Conservation (phyloP, 495 filamentous ascomycete species). For the Parathielavia hyrcaniae region DNA sequence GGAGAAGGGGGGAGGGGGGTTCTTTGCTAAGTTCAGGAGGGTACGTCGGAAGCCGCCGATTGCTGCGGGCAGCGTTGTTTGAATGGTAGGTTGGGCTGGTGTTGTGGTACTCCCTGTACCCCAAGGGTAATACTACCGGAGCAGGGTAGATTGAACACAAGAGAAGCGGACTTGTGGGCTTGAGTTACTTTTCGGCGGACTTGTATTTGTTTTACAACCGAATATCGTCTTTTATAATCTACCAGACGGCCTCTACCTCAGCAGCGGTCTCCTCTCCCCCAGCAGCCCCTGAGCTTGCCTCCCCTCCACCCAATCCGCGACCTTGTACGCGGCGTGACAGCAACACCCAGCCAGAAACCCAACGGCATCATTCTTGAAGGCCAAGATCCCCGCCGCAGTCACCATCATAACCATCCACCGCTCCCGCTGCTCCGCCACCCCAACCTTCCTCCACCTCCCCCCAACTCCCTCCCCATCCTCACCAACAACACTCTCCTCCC, state of each 20-base stretch:
- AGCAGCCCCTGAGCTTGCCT: conserved; percentile 8
- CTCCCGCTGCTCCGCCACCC: conserved; percentile 57
- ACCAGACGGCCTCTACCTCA: conserved; percentile 7
- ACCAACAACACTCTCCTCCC: conserved; percentile 29
- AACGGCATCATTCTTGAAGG: conserved; percentile 83
- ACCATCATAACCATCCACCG: conserved; percentile 84
- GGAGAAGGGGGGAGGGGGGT: neutral
- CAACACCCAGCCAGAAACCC: conserved; percentile 67
- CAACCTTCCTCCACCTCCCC: conserved; percentile 25
- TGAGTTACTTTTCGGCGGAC: neutral
- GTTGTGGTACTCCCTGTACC: neutral
- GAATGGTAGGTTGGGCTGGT: neutral
- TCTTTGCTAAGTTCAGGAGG: neutral
- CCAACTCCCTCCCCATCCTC: neutral
- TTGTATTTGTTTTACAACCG: neutral
- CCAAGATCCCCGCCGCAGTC: conserved; percentile 70
- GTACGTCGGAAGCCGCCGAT: conserved; percentile 6
- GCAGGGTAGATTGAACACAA: neutral
- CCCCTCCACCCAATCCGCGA: conserved; percentile 37
- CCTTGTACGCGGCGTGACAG: conserved; percentile 41
- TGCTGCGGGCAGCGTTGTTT: conserved; percentile 25
- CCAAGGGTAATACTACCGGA: neutral
- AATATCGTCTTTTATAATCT: neutral
- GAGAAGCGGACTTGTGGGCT: no score
- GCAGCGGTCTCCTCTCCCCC: conserved; percentile 28